A percentile compares a stretch with the other conserved stretches of the same genome.
phyloP scores from a whole-genome alignment of 306 rosid genomes.

The Medicago lupulina region DNA sequence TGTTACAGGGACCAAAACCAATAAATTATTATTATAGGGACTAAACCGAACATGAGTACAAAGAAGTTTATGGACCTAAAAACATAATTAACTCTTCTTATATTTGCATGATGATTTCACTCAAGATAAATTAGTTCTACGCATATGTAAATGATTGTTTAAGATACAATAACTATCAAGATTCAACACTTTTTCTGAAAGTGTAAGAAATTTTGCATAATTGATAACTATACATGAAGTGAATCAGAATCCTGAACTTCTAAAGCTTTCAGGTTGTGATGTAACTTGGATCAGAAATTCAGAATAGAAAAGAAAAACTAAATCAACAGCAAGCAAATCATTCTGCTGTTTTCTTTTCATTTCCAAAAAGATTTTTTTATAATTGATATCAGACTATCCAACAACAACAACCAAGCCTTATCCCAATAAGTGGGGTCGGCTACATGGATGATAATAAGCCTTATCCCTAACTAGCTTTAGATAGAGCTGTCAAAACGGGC shows the following conservation, averaged over 20 bases:
- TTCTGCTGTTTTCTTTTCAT: neutral
- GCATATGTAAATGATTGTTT: neutral
- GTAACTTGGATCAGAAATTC: constrained; percentile 3
- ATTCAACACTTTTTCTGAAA: neutral
- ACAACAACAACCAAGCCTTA: too few relatives aligned
- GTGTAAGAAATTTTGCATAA: neutral
- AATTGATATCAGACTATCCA: constrained; percentile 8
- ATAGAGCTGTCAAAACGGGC: too few relatives aligned
- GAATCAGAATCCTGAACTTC: constrained; percentile 17
- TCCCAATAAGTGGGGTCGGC: too few relatives aligned
- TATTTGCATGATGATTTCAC: neutral
- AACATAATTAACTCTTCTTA: neutral
- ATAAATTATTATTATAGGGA: too few relatives aligned
- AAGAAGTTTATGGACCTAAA: neutral
- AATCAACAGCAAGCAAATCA: neutral
- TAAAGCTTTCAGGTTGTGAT: neutral
- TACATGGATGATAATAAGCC: too few relatives aligned
- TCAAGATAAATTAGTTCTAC: neutral
- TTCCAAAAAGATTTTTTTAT: constrained; percentile 11
- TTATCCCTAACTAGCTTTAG: too few relatives aligned
- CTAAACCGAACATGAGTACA: neutral
- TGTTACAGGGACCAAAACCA: too few relatives aligned
- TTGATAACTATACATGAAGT: neutral
- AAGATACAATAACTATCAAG: constrained; percentile 3
- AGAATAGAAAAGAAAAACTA: constrained; percentile 13